Evolutionary conservation across 805 yeast genomes (phyloP).

Genomic region (Komagataella ulmi): DNA sequence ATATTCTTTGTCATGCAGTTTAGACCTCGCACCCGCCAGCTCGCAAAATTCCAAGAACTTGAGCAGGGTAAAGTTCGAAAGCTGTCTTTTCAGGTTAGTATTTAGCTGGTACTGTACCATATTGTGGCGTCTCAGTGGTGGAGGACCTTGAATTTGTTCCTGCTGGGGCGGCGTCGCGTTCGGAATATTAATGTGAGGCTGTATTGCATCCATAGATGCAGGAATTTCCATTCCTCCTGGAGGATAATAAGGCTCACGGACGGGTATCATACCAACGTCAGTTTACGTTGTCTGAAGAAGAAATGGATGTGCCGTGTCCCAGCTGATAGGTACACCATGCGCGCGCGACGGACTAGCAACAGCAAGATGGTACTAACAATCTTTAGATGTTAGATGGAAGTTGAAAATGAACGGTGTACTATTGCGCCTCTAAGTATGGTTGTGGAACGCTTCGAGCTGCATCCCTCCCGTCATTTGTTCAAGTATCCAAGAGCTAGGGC

Average conservation of each 20-base stretch:
- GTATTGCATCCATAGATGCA: background rate
- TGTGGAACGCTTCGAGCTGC: background rate
- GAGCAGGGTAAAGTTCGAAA: conserved; percentile 8
- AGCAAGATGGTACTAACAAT: no score
- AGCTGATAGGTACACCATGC: background rate
- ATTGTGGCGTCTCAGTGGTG: background rate
- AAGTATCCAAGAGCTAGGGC: no score
- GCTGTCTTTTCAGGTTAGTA: conserved; percentile 6
- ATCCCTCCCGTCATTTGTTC: background rate
- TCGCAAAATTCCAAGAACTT: conserved; percentile 8
- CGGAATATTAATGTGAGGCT: background rate
- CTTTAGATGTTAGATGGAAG: background rate
- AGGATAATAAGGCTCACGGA: background rate
- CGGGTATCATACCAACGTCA: background rate
- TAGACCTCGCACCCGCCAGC: conserved; percentile 15
- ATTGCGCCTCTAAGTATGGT: no score
- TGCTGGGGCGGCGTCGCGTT: background rate
- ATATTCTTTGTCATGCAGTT: conserved; percentile 26
- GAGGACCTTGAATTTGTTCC: background rate
- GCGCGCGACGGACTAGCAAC: no score
- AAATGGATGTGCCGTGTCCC: no score
- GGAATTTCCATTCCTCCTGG: conserved; percentile 1
- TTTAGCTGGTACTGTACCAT: conserved; percentile 1
- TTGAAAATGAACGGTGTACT: background rate
- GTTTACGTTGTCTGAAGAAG: background rate